Percentiles rank a stretch among this genome's conserved stretches.
These are phyloP conservation scores for Mortierella sp. DNA, from an alignment of 371 early-diverging fungal species.

Conservation along the genomic window DNA sequence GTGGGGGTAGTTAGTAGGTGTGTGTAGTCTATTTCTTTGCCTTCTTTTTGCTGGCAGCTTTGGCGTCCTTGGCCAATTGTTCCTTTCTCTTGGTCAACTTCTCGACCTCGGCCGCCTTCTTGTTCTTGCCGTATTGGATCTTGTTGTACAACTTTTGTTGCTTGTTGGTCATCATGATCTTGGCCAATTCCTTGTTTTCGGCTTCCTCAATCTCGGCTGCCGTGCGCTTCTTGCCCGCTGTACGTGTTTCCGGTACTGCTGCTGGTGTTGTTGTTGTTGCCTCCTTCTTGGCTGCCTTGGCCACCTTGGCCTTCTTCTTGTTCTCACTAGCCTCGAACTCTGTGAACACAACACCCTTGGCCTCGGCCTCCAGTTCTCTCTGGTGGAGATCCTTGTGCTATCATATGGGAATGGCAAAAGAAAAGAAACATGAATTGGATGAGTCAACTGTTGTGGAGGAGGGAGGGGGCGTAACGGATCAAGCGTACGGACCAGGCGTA, in stretches of 20 bases:
- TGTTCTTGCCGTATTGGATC: constrained; percentile 77
- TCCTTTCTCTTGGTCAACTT: constrained; percentile 50
- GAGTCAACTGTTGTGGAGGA: too few species aligned
- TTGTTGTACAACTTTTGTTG: constrained; percentile 86
- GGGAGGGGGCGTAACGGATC: too few species aligned
- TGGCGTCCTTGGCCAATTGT: constrained; percentile 36
- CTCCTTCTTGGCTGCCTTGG: constrained; percentile 39
- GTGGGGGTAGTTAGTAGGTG: not conserved
- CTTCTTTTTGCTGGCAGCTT: constrained; percentile 41
- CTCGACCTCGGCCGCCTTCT: constrained; percentile 55
- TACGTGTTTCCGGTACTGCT: constrained; percentile 1
- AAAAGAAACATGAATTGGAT: not conserved
- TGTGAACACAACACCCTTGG: constrained; percentile 77
- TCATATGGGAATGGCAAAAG: not conserved
- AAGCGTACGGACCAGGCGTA: too few species aligned
- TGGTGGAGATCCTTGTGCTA: constrained; percentile 64
- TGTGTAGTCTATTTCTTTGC: constrained; percentile 31
- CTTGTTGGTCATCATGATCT: constrained; percentile 95
- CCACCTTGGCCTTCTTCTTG: constrained; percentile 58
- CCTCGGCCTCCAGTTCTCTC: constrained; percentile 80
- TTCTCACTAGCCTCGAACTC: constrained; percentile 69
- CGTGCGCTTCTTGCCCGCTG: constrained; percentile 62
- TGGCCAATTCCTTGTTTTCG: constrained; percentile 88
- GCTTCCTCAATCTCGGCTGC: constrained; percentile 79
- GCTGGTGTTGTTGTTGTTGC: constrained; percentile 8